phyloP scores from a whole-genome alignment of 1,284 basidiomycete genomes.

The Phellinidium pouzarii region DNA sequence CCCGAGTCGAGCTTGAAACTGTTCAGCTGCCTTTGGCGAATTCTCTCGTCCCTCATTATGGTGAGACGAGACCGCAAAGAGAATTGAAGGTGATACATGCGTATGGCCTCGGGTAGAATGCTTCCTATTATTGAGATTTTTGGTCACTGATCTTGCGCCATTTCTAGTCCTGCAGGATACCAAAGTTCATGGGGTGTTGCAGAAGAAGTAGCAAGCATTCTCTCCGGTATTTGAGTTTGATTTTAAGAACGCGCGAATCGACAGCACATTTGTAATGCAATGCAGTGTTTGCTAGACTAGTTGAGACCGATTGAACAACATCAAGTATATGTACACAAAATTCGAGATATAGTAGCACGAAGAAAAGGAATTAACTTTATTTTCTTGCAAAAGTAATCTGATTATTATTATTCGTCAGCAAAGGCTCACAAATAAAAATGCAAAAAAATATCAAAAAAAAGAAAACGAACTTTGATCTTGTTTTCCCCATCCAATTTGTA shows the following conservation, averaged over 20 bases:
- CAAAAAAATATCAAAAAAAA: not conserved
- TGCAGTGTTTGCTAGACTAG: not conserved
- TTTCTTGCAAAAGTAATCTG: constrained; percentile 61
- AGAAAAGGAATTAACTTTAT: constrained; percentile 23
- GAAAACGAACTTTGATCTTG: constrained; percentile 80
- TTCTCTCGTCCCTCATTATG: constrained; percentile 26
- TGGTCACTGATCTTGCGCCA: not conserved
- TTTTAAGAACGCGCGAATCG: not conserved
- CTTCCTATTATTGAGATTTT: not conserved
- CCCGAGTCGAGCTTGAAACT: constrained; percentile 60
- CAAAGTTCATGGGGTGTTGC: constrained; percentile 30
- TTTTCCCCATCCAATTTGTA: constrained; percentile 93
- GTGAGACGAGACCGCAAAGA: constrained; percentile 34
- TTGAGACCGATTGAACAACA: not conserved
- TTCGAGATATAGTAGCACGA: not conserved
- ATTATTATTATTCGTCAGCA: constrained; percentile 17
- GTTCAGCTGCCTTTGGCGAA: constrained; percentile 33
- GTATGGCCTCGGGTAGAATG: constrained; percentile 45
- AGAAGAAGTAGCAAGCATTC: constrained; percentile 27
- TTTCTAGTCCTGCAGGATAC: constrained; percentile 25
- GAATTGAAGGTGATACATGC: constrained; percentile 58
- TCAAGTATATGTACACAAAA: constrained; percentile 14
- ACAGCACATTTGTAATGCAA: not conserved
- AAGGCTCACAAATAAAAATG: not conserved
- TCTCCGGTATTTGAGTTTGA: constrained; percentile 10